Base-by-base conservation (phyloP, 129 eudicot species). In the Erigeron canadensis region DNA sequence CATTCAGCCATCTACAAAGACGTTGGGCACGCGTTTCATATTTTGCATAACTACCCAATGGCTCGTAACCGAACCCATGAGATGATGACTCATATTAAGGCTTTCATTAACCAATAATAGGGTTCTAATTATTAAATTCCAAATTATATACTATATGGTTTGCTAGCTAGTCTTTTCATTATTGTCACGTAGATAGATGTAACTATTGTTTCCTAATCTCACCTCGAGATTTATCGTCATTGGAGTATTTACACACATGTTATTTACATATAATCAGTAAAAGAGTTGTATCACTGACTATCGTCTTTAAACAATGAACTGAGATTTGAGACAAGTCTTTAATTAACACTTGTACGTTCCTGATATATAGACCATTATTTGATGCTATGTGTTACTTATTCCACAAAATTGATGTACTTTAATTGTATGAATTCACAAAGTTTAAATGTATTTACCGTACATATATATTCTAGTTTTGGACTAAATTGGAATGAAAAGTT, bases 11-110 rank as follows among this genome's bases (percentile, higher is more conserved):
- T 87, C 5, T 80, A 75, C 66, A 58, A 72, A 72, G 95, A 84
- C 13, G 95, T 87, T 15, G 91, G 95, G 7, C 95, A 87, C 75
- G 87, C 89, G 13, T 87, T 87, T 75, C 95, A 87, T 7, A 70
- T 87, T 40, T 62, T 84, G 56, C 73, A 78, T 63, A 84, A 84
- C 15, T 82, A 82, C 67, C 82, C 80, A 9, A 56, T 69, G 42
- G 73, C 95, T 45, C 81, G 72, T 45, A 53, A 76, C 57, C 80
- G 89, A 41, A 76, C 74, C 48, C 75, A 66, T 10, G 89, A 87
- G 47, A 84, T 87, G 95, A 71, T 84, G 65, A 10, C 64, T 46
- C 82, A 72, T 69, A 2, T 84, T 39, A 80, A 72, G 70, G 77
- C 69, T 43, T 87, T 87, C 57, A 69, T 85, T 63, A 77, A 83